Evolutionary conservation across 805 yeast species (phyloP), one percentile per base, ranked within the genome.

Genomic region (Candida hispaniensis): DNA sequence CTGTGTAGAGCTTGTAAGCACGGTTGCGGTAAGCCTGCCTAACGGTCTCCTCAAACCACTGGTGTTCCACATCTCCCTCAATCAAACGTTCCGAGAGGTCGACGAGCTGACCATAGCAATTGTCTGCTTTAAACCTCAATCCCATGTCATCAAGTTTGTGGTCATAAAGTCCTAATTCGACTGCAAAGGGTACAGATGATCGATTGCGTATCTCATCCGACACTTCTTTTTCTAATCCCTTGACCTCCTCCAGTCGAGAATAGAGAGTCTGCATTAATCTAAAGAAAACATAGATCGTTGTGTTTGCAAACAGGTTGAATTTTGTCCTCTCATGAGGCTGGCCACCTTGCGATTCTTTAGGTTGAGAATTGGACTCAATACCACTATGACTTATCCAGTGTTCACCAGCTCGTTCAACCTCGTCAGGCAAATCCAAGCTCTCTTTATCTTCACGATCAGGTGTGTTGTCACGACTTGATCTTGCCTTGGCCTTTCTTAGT

Each of bases 21-120:
- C 76, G 78, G 59, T 88, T 91, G 50, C 91, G 72, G 61, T 80
- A 91, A 0, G 93, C 95, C 63, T 88, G 96, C 44, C 99, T 81
- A 41, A 91, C 60, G 11, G 94, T 71, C 57, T 91, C 98, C 61
- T 91, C 99, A 55, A 80, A 93, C 79, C 85, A 76, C 56, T 79
- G 91, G 44, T 82, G 93, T 51, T 91, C 99, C 30, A 91, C 60
- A 21, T 83, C 91, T 17, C 94, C 94, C 45, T 82, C 91, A 44
- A 91, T 78, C 34, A 83, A 63, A 44, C 73, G 71, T 45, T 73
- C 82, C 40, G 93, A 72, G 39, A 91, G 64, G 3, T 62, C 64
- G 40, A 91, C 61, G n/a, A 83, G 69, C 56, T 88, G 95, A 20
- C 66, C 61, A 55, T 91, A 91, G 30, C 57, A 54, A 38, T 58